A percentile compares a stretch with the other conserved stretches of the same genome.
Evolutionary conservation across 176 grass and related monocot genomes (phyloP).

Genomic region (Oryza meyeriana): DNA sequence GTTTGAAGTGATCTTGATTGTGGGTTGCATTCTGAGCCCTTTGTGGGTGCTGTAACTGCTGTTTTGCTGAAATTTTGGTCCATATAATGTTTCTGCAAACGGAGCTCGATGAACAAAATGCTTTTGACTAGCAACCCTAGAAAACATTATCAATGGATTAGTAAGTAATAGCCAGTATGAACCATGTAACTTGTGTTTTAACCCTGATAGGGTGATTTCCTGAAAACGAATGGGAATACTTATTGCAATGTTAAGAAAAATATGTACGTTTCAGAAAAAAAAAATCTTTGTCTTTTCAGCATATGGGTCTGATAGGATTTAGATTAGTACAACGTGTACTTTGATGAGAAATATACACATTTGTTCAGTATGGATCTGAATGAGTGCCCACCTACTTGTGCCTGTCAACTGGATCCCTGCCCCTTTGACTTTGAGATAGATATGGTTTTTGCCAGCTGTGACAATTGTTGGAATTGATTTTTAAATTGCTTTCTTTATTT

Average conservation of each 20-base stretch:
- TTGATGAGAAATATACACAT: background rate
- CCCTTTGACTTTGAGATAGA: conserved; percentile 2
- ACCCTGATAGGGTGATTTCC: background rate
- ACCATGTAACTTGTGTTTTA: background rate
- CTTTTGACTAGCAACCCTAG: background rate
- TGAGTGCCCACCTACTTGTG: background rate
- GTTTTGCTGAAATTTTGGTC: background rate
- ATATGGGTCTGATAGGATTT: background rate
- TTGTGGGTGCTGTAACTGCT: background rate
- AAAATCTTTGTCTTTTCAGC: background rate
- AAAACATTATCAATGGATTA: background rate
- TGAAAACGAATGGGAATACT: background rate
- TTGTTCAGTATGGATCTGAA: background rate
- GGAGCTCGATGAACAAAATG: background rate
- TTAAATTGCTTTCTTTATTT: background rate
- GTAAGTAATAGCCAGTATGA: background rate
- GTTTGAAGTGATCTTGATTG: background rate
- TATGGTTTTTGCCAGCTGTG: background rate
- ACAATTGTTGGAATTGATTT: background rate
- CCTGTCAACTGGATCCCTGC: background rate
- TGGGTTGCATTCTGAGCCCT: background rate
- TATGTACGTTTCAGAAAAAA: background rate
- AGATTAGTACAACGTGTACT: background rate
- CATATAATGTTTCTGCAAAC: background rate
- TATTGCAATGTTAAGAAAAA: background rate